Percentiles rank a stretch among this genome's conserved stretches.
Evolutionary conservation across 2,329 filamentous ascomycete species (phyloP).

Genomic region (Trichoderma cornu-damae): DNA sequence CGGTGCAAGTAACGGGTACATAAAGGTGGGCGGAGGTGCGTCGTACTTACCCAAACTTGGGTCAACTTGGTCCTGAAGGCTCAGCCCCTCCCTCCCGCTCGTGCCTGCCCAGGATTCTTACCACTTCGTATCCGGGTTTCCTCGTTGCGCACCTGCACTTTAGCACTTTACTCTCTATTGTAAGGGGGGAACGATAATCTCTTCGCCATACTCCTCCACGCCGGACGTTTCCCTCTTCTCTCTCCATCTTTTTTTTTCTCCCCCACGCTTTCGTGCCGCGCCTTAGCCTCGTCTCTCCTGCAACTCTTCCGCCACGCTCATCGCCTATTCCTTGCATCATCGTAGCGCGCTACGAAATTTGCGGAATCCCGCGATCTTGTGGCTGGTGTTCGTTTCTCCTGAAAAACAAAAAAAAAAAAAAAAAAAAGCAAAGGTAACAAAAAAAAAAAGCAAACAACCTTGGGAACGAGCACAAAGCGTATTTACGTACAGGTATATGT

Average conservation of each 20-base stretch:
- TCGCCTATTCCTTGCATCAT: conserved; percentile 13
- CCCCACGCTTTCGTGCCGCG: conserved; percentile 13
- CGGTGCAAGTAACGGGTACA: conserved; percentile 10
- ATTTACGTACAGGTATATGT: too few relatives aligned
- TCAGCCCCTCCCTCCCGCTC: conserved; percentile 18
- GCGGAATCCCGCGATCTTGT: conserved; percentile 16
- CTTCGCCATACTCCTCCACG: conserved; percentile 14
- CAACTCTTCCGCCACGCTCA: conserved; percentile 9
- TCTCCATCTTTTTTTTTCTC: not conserved
- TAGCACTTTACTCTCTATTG: not conserved
- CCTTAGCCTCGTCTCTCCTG: not conserved
- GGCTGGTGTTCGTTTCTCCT: conserved; percentile 14
- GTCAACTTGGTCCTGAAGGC: not conserved
- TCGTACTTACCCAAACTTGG: too few relatives aligned
- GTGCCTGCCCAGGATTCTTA: conserved; percentile 15
- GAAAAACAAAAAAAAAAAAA: not conserved
- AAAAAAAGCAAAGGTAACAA: too few relatives aligned
- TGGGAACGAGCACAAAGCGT: not conserved
- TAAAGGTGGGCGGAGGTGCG: too few relatives aligned
- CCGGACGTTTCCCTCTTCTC: not conserved
- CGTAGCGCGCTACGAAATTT: conserved; percentile 16
- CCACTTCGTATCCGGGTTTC: conserved; percentile 14
- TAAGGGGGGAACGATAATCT: conserved; percentile 16
- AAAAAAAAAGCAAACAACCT: not conserved
- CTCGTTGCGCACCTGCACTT: conserved; percentile 9